Percentiles rank a stretch among this genome's conserved stretches.
Evolutionary conservation across 2,329 filamentous ascomycete genomes (phyloP).

Genomic region (Sarocladiaceae sp.): DNA sequence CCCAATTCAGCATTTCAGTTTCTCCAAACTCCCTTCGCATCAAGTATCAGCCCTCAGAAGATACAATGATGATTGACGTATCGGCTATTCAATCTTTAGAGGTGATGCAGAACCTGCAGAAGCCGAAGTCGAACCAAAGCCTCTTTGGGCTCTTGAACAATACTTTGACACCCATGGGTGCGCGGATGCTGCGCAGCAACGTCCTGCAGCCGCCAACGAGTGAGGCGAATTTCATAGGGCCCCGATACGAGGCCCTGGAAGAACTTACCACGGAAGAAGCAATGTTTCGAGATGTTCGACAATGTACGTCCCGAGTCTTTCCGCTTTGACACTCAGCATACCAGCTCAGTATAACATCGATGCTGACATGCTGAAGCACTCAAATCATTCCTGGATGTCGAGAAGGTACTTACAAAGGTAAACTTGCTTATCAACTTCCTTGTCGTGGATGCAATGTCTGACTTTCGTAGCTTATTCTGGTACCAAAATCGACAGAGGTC

Average conservation of each 20-base stretch:
- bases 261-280: conserved; percentile 78
- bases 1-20: conserved; percentile 62
- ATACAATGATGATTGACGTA: conserved; percentile 93
- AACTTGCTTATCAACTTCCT: conserved; percentile 1
- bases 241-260: conserved; percentile 74
- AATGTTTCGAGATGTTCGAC: conserved; percentile 71
- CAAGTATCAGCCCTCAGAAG: conserved; percentile 79
- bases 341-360: too few relatives aligned
- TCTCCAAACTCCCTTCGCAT: conserved; percentile 75
- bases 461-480: conserved; percentile 63
- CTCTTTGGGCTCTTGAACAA: conserved; percentile 81
- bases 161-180: conserved; percentile 83
- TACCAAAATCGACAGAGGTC: conserved; percentile 60
- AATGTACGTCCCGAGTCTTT: conserved; percentile 44
- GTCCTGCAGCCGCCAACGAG: conserved; percentile 82
- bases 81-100: conserved; percentile 83
- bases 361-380: conserved; percentile 46
- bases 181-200: conserved; percentile 73
- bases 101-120: conserved; percentile 79
- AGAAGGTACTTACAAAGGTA: conserved; percentile 71
- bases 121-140: conserved; percentile 71
- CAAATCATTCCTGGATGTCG: conserved; percentile 69
- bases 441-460: too few relatives aligned
- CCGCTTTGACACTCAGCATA: too few relatives aligned
- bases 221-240: conserved; percentile 55